A percentile compares a stretch with the other conserved stretches of the same genome.
Conservation (phyloP, 805 yeast genomes). For the Wickerhamiella australiensis region DNA sequence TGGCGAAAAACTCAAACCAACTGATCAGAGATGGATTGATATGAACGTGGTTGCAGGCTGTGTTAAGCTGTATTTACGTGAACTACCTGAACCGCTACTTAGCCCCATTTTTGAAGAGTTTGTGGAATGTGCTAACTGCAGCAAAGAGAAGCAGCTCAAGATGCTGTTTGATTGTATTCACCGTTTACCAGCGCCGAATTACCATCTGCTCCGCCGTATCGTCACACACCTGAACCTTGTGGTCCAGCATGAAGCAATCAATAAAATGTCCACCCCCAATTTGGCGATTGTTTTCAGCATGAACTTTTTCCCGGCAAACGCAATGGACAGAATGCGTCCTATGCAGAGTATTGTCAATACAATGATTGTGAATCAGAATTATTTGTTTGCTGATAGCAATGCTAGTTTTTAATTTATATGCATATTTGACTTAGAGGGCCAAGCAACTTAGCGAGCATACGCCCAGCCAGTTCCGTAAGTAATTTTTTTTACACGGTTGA, state of each 20-base stretch:
- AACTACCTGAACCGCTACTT: conserved; percentile 72
- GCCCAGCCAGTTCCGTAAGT: background rate
- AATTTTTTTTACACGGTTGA: too few relatives aligned
- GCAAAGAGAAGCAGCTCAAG: conserved; percentile 13
- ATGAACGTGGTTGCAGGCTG: conserved; percentile 81
- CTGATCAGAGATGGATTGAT: conserved; percentile 56
- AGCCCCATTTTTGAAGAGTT: conserved; percentile 54
- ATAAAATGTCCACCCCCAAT: conserved; percentile 82
- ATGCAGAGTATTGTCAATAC: conserved; percentile 41
- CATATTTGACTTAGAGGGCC: conserved; percentile 1
- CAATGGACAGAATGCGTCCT: conserved; percentile 42
- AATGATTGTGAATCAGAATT: conserved; percentile 32
- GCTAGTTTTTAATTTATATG: conserved; percentile 9
- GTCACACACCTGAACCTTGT: conserved; percentile 59
- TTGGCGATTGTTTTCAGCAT: conserved; percentile 78
- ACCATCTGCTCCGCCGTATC: conserved; percentile 52
- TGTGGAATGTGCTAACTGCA: conserved; percentile 24
- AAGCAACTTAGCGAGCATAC: background rate
- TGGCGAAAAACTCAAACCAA: conserved; percentile 34
- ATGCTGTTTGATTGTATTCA: conserved; percentile 27
- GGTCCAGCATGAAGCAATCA: conserved; percentile 50
- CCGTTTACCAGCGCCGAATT: conserved; percentile 53
- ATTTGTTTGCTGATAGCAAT: conserved; percentile 21
- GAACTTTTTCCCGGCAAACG: conserved; percentile 39
- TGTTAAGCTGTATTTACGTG: conserved; percentile 71